Percentiles rank a stretch among this genome's conserved stretches.
phyloP scores from a whole-genome alignment of 441 rosid genomes.

The Lepidium campestre region DNA sequence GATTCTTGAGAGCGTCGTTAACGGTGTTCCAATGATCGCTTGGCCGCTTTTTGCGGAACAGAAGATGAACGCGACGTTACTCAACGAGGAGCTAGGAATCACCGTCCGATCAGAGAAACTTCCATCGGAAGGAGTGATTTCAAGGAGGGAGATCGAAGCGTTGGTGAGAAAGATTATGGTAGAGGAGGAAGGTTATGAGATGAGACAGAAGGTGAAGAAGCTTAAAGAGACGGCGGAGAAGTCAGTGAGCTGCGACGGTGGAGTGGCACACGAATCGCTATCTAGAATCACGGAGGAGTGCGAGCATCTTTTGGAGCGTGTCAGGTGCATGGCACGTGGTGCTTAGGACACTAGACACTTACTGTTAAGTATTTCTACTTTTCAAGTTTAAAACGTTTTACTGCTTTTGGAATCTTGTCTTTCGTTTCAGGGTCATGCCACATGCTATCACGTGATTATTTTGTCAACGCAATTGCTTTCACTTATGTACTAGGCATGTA shows the following conservation, averaged over 20 bases:
- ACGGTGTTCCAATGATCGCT: conserved; percentile 42
- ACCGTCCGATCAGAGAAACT: neutral
- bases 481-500: too few relatives aligned
- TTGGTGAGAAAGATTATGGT: conserved; percentile 22
- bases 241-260: neutral
- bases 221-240: conserved; percentile 7
- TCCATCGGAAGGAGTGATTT: conserved; percentile 14
- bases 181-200: conserved; percentile 24
- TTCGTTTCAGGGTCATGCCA: neutral
- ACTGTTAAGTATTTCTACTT: neutral
- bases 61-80: conserved; percentile 34
- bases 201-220: conserved; percentile 22
- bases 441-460: neutral
- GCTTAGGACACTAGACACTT: neutral
- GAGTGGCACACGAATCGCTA: conserved; percentile 4
- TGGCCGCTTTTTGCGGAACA: conserved; percentile 55
- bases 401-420: neutral
- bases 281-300: conserved; percentile 9
- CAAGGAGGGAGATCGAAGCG: conserved; percentile 7
- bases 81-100: conserved; percentile 29
- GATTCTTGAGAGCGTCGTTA: conserved; percentile 29
- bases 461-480: neutral
- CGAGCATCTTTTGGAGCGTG: neutral
- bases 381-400: neutral
- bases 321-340: neutral